A percentile compares a stretch with the other conserved stretches of the same genome.
Conservation (phyloP, 805 yeast genomes). For the Komagataella pastoris region DNA sequence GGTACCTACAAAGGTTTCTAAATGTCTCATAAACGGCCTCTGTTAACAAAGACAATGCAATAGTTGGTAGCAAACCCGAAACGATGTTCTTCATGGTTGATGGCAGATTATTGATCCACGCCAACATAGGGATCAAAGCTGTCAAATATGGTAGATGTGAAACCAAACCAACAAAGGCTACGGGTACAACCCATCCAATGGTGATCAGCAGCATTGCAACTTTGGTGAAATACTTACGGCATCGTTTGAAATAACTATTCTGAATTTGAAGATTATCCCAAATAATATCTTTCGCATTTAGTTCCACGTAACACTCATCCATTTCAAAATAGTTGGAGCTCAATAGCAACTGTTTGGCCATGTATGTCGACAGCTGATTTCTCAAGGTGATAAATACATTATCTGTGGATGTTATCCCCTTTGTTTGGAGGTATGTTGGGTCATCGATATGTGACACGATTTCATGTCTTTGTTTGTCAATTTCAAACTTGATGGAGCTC, state of each 20-base stretch:
- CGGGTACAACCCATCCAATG: constrained; percentile 64
- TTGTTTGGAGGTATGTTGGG: constrained; percentile 3
- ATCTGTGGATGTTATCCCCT: constrained; percentile 10
- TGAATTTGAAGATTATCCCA: constrained; percentile 49
- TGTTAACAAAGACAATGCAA: constrained; percentile 49
- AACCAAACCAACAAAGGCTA: constrained; percentile 63
- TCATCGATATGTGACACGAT: not conserved
- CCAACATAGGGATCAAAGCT: constrained; percentile 43
- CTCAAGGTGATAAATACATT: constrained; percentile 54
- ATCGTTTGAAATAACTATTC: constrained; percentile 20
- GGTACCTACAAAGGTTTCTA: constrained; percentile 35
- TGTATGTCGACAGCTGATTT: constrained; percentile 40
- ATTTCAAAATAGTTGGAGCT: constrained; percentile 27
- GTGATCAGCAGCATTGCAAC: constrained; percentile 34
- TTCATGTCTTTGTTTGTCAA: not conserved
- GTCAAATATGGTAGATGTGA: constrained; percentile 62
- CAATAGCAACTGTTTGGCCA: constrained; percentile 47
- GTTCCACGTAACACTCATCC: constrained; percentile 31
- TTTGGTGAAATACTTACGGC: constrained; percentile 30
- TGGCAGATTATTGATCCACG: constrained; percentile 44
- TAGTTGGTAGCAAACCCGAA: constrained; percentile 55
- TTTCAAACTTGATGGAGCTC: not conserved
- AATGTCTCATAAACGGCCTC: constrained; percentile 48
- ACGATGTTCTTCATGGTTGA: constrained; percentile 34
- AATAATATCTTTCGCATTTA: constrained; percentile 53